Percentiles rank a stretch among this genome's conserved stretches.
Conservation (phyloP, 108 stramenopile genomes). For the Asterionellopsis glacialis region DNA sequence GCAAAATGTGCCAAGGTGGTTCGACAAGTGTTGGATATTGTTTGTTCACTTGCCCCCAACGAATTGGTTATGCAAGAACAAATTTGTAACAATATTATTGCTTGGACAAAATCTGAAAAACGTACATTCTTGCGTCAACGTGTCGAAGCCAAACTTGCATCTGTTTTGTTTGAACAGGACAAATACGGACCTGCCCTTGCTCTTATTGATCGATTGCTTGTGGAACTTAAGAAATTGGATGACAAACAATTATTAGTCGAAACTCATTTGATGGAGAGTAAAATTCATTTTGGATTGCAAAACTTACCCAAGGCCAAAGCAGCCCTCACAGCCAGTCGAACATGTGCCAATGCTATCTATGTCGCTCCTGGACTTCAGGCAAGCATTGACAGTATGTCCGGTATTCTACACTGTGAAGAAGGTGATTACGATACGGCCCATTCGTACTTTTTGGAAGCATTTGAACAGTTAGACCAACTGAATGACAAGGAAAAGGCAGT, state of each 20-base stretch:
- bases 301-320: conserved; percentile 98
- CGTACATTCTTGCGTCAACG: conserved; percentile 96
- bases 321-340: conserved; percentile 94
- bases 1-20: conserved; percentile 98
- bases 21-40: conserved; percentile 92
- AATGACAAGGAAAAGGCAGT: conserved; percentile 67
- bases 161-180: conserved; percentile 78
- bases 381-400: conserved; percentile 95
- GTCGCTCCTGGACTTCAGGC: conserved; percentile 93
- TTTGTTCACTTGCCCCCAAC: conserved; percentile 79
- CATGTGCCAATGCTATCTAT: conserved; percentile 95
- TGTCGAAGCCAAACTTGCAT: conserved; percentile 92
- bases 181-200: conserved; percentile 81
- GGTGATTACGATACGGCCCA: conserved; percentile 98
- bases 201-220: conserved; percentile 79
- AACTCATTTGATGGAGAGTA: conserved; percentile 91
- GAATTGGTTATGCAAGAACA: conserved; percentile 80
- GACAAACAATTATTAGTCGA: conserved; percentile 99
- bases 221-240: conserved; percentile 98
- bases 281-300: conserved; percentile 93
- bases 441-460: conserved; percentile 99
- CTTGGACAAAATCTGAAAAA: conserved; percentile 92
- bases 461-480: conserved; percentile 93
- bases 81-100: conserved; percentile 84
- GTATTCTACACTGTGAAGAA: conserved; percentile 96